Evolutionary conservation across 345 rosid genomes (phyloP), one percentile per base, ranked within the genome.

Genomic region (Linum trigynum): DNA sequence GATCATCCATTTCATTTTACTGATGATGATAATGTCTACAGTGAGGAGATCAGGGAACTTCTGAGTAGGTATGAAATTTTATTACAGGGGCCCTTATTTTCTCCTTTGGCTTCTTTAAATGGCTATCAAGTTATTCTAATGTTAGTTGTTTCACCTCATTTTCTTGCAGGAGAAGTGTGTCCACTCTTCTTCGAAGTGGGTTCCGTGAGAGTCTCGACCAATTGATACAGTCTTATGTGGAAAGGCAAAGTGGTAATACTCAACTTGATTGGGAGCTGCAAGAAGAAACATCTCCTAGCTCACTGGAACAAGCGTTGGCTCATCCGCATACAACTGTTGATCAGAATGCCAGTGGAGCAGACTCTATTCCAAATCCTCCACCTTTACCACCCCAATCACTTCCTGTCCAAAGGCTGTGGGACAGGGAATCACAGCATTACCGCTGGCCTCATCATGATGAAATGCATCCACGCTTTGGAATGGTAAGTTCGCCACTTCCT

Each of bases 191-290:
- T 61, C 87, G 56, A 36, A 92, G 99, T 79, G 85, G 89, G 73
- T 92, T 92, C 75, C 90, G 97, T 12, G 85, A 86, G 74, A 86
- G 84, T 72, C 99, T 92, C 64, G 86, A 90, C 72, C 97, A 85
- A 53, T 76, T 92, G 80, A 68, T 90, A 64, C 97, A 77, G 67
- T 88, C 99, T 55, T 86, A 90, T 66, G 88, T 84, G 75, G 87
- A 90, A 76, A 86, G 99, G 82, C 90, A 85, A 85, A 84, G 85
- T 72, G 32, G 32, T 23, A 85, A 74, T 69, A 79, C 72, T 60
- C 68, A 87, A 41, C 74, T 73, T 48, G 86, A 88, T 35, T 82
- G 88, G 97, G 96, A 88, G 67, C 77, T 83, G 72, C 70, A 80
- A 57, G 98, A 23, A 12, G 53, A 74, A 71, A 76, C 80, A 42